Percentiles rank a stretch among this genome's conserved stretches.
Evolutionary conservation across 2,329 filamentous ascomycete species (phyloP).

Genomic region (Coniochaeta sp.): DNA sequence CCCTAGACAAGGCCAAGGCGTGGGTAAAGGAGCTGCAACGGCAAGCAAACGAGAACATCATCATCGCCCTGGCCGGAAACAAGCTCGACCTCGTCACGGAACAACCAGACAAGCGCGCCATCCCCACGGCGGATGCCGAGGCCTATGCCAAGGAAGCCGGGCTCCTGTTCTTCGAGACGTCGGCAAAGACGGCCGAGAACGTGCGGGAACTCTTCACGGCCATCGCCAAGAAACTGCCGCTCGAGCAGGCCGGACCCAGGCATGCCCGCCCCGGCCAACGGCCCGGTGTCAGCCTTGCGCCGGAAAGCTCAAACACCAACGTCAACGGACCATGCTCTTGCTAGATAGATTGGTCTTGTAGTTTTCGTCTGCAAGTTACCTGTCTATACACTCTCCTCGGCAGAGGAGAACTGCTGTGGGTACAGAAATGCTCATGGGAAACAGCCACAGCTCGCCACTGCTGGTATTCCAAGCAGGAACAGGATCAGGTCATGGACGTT

Average conservation of each 20-base stretch:
- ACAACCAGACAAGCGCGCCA: conserved; percentile 91
- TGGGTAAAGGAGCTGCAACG: conserved; percentile 99
- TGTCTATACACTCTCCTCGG: no score
- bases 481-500: no score
- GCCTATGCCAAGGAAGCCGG: conserved; percentile 91
- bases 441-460: no score
- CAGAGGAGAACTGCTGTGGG: no score
- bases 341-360: conserved; percentile 28
- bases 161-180: conserved; percentile 96
- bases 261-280: conserved; percentile 63
- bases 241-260: conserved; percentile 91
- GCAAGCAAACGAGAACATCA: conserved; percentile 99
- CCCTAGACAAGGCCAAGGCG: conserved; percentile 96
- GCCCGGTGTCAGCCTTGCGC: conserved; percentile 48
- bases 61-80: conserved; percentile 96
- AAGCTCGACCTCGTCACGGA: conserved; percentile 94
- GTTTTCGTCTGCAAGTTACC: no score
- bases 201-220: conserved; percentile 93
- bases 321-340: conserved; percentile 48
- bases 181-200: conserved; percentile 94
- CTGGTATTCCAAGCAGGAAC: no score
- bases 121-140: conserved; percentile 81
- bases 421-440: no score
- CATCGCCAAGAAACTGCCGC: conserved; percentile 93
- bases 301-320: conserved; percentile 52